Conservation (phyloP, 768 basidiomycete genomes). For the Boletus sp. region DNA sequence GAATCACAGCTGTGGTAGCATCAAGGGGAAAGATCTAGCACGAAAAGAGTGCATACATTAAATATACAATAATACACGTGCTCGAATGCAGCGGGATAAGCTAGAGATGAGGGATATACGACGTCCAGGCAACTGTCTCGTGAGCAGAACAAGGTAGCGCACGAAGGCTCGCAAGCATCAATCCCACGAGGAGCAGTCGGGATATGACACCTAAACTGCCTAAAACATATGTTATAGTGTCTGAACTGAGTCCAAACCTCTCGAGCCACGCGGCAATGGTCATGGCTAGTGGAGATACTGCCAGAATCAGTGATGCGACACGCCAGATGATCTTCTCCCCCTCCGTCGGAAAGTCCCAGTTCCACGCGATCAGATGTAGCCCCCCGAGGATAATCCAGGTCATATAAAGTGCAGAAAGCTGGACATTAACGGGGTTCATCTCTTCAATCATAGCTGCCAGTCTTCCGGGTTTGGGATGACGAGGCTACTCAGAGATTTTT, state of each 20-base stretch:
- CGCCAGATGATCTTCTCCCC: background rate
- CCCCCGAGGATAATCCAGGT: background rate
- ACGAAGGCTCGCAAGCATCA: background rate
- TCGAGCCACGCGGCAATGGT: background rate
- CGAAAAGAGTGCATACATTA: too few relatives aligned
- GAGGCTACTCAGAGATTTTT: background rate
- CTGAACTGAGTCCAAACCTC: background rate
- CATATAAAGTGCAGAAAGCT: background rate
- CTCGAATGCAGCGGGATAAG: too few relatives aligned
- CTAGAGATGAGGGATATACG: constrained; percentile 1
- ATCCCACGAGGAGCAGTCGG: background rate
- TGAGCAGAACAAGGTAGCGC: background rate
- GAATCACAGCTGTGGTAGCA: too few relatives aligned
- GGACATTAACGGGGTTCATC: background rate
- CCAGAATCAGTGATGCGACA: background rate
- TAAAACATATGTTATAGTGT: background rate
- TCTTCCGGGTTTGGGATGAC: background rate
- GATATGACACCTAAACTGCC: background rate
- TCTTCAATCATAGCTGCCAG: background rate
- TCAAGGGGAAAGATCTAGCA: too few relatives aligned
- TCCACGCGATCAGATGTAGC: background rate
- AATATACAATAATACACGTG: too few relatives aligned
- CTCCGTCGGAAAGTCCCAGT: background rate
- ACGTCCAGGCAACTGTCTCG: background rate
- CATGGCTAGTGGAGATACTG: too few relatives aligned